Base-by-base conservation (phyloP, 2,329 filamentous ascomycete species). In the Xylariaceae sp. region DNA sequence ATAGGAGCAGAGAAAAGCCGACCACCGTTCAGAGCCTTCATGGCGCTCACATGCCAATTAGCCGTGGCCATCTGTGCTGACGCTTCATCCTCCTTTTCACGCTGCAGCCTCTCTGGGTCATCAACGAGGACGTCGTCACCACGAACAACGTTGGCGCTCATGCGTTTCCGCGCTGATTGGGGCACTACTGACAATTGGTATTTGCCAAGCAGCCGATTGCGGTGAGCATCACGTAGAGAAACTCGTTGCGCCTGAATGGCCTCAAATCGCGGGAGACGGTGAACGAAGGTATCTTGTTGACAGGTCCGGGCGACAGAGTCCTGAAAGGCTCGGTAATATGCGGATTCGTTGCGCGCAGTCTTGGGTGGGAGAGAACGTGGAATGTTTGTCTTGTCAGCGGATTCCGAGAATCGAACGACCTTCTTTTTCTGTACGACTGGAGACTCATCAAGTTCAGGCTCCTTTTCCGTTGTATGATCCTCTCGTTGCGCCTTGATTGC, bases 311-410 rank as follows among this genome's bases (percentile, higher is more conserved):
- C 80, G 43, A 85, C 75, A 61, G 89, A 80, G 66, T 87, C 84
- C 62, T 90, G 85, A 69, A 96, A 96, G 9, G 90, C 90, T 57
- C 88, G 86, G 73, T 91, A 92, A 71, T 96, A 96, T 5, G 92
- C 88, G 3, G 87, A 86, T 65, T 94, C 88, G 66, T 81, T 76
- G 53, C 76, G 77, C 21, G 70, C 53, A 29, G 85, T 71, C 71
- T 78, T 74, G 51, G 79, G 72, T 9, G 80, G 80, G 16, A 84
- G 71, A 34, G 71, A 71, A 62, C 76, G 76, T 21, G 79, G 77
- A 40, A 76, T 69, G 36, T 75, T 72, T 55, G 68, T 73, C 62
- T 70, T 71, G 39, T 71, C 72, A 57, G 76, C 71, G 50, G 74
- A 71, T 56, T 84, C 78, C 1, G 85, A 86, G 67, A 92, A 92